Evolutionary conservation across 768 basidiomycete species (phyloP).

Genomic region (Russula sp.): DNA sequence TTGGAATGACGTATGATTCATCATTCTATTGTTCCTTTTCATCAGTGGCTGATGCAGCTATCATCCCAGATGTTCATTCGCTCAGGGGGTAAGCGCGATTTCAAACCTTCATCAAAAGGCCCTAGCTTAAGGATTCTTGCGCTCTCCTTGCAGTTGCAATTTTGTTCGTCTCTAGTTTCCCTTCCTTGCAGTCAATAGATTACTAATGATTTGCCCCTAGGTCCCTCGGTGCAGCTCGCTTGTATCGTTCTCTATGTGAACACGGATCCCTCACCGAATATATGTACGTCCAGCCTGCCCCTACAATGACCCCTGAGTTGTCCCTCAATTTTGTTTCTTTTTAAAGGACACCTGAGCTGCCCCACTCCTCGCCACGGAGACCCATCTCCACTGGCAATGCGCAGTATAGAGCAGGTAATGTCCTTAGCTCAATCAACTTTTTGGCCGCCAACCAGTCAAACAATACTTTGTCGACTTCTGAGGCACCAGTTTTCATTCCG

Average conservation of each 20-base stretch:
- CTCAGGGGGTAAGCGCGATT: neutral
- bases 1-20: constrained; percentile 8
- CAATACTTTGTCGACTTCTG: too few relatives aligned
- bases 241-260: constrained; percentile 9
- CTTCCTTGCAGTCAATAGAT: neutral
- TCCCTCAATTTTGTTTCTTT: neutral
- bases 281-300: neutral
- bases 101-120: neutral
- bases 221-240: constrained; percentile 8
- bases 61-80: constrained; percentile 5
- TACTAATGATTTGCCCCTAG: neutral
- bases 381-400: too few relatives aligned
- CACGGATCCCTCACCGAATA: constrained; percentile 7
- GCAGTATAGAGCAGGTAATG: too few relatives aligned
- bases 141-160: neutral
- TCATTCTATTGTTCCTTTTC: neutral
- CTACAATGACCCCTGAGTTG: neutral
- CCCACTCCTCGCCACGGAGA: neutral
- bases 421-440: too few relatives aligned
- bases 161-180: neutral
- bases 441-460: too few relatives aligned
- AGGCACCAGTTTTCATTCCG: too few relatives aligned
- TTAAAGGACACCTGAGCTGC: neutral
- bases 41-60: neutral
- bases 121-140: neutral